Evolutionary conservation across 768 basidiomycete genomes (phyloP), one percentile per base, ranked within the genome.

Genomic region (Lactarius trivialis): DNA sequence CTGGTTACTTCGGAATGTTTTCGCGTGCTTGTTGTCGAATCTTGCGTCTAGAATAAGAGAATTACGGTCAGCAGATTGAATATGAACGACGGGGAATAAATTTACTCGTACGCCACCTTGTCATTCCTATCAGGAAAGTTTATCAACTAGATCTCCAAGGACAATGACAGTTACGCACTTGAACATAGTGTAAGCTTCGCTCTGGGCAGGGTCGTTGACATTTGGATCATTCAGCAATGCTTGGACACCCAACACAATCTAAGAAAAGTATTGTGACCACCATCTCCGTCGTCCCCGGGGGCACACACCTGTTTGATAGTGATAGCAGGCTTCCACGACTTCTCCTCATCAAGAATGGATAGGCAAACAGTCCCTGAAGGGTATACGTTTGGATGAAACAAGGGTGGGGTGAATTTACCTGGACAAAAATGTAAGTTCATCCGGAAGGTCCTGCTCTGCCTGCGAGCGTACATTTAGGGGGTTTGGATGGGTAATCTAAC

Each of bases 311-410:
- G 97, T 74, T 98, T 99, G 76, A 99, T 94, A 2, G 97, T 98
- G 69, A 99, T 98, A 7, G 94, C 91, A 28, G 97, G 94, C 72
- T 98, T 98, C 97, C 97, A 99, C 1, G 88, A 88, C 73, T 99
- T 98, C 76, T 99, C 97, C 72, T 99, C 97, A 70, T 98, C 96
- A 58, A 99, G 76, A 70, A 99, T 99, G 12, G 95, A 98, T 32
- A 99, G 79, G 73, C 96, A 98, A 51, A 98, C 95, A 21, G 97
- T 99, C 28, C 97, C 97, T 33, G 96, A 98, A 0, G 97, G 97
- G 72, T 98, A 99, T 58, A 99, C 95, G 72, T 98, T 98, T 30
- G 96, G 95, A 72, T 99, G 96, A 78, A 98, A 98, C 54, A 98
- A 78, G 37, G 96, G 88, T 2, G 96, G 97, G 1, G 85, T 79